Percentiles rank a stretch among this genome's conserved stretches.
These are phyloP conservation scores for Withania somnifera DNA, from an alignment of 305 asterid genomes.

Conservation along the genomic window DNA sequence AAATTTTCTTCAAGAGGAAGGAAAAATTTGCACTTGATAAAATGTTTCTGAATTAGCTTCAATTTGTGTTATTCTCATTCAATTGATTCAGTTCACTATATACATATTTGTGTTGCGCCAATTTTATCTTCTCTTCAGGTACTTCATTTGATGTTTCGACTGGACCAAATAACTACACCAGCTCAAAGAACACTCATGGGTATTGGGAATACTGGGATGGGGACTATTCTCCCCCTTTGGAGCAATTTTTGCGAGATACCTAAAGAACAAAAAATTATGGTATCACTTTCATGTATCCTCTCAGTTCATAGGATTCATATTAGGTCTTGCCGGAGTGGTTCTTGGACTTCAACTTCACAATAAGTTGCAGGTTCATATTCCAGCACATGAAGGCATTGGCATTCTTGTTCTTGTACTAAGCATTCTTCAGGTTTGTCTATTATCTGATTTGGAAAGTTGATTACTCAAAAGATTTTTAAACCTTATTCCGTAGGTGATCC, in stretches of 20 bases:
- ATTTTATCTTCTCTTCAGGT: conserved; percentile 23
- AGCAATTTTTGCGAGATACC: conserved; percentile 67
- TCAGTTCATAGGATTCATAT: conserved; percentile 61
- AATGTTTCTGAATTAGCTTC: background rate
- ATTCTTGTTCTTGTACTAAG: conserved; percentile 59
- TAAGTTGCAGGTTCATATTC: conserved; percentile 43
- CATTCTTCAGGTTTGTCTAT: conserved; percentile 54
- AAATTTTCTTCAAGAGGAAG: background rate
- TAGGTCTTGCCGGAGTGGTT: conserved; percentile 60
- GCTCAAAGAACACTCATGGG: conserved; percentile 69
- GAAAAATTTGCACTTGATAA: background rate
- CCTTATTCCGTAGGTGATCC: background rate
- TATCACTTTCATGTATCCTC: conserved; percentile 62
- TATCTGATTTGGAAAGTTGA: background rate
- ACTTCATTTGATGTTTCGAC: conserved; percentile 12
- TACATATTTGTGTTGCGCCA: background rate
- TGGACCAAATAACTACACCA: conserved; percentile 8
- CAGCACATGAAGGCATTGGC: conserved; percentile 75
- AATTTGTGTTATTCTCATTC: background rate
- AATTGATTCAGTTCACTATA: background rate
- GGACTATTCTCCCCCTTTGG: conserved; percentile 75
- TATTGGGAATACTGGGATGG: conserved; percentile 63
- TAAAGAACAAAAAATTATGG: conserved; percentile 57
- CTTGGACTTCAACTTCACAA: conserved; percentile 60
- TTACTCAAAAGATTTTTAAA: background rate